phyloP scores from a whole-genome alignment of 805 yeast genomes.

The Lipomyces mesembrius region DNA sequence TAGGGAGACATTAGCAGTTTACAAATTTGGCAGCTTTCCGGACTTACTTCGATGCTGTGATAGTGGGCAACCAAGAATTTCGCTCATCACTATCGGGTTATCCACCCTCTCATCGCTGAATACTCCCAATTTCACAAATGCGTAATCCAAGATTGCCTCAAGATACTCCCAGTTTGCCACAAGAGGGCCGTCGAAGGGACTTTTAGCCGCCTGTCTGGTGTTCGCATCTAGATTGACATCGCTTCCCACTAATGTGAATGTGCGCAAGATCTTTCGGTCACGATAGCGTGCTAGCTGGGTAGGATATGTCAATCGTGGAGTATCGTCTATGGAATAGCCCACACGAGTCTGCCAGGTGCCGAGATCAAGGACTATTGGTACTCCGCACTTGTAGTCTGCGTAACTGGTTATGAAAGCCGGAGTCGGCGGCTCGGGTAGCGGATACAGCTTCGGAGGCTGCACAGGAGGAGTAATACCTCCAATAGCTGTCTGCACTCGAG shows the following conservation, averaged over 20 bases:
- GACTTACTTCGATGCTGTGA: conserved; percentile 63
- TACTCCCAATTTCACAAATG: conserved; percentile 79
- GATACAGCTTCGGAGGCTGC: conserved; percentile 38
- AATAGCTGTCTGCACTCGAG: conserved; percentile 3
- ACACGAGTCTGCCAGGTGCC: conserved; percentile 51
- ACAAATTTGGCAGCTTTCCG: not conserved
- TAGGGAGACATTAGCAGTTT: not conserved
- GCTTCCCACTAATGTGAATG: conserved; percentile 76
- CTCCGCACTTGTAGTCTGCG: conserved; percentile 55
- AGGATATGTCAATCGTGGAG: conserved; percentile 55
- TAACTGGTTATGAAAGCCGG: conserved; percentile 51
- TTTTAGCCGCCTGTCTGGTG: conserved; percentile 66
- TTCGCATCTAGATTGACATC: conserved; percentile 76
- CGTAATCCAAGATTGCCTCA: conserved; percentile 81
- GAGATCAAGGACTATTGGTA: conserved; percentile 87
- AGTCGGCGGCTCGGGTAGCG: conserved; percentile 40
- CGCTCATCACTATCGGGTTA: conserved; percentile 82
- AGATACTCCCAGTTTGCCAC: conserved; percentile 91
- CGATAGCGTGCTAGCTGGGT: conserved; percentile 71
- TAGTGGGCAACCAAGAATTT: conserved; percentile 70
- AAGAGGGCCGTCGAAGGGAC: conserved; percentile 86
- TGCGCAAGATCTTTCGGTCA: conserved; percentile 66
- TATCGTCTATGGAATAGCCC: conserved; percentile 41
- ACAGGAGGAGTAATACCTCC: conserved; percentile 14
- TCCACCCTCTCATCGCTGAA: conserved; percentile 57